Percentiles rank a stretch among this genome's conserved stretches.
Evolutionary conservation across 2,329 filamentous ascomycete genomes (phyloP).

Genomic region (Didymella segeticola): DNA sequence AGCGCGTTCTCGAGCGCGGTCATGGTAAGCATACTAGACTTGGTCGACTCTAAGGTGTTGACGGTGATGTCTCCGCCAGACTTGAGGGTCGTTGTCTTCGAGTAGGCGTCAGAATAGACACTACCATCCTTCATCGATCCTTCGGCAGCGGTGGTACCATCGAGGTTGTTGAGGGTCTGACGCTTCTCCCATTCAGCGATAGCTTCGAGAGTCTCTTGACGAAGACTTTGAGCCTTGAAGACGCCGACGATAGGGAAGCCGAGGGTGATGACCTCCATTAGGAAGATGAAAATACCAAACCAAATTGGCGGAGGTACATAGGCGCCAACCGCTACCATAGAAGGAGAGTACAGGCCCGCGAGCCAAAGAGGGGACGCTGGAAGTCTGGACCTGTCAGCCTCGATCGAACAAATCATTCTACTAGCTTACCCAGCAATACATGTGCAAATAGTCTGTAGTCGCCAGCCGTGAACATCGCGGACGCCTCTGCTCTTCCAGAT

Average conservation of each 20-base stretch:
- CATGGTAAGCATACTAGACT: constrained; percentile 45
- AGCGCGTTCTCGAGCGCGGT: constrained; percentile 43
- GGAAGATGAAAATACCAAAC: constrained; percentile 43
- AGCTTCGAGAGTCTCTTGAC: constrained; percentile 42
- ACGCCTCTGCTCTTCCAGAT: constrained; percentile 45
- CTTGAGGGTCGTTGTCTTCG: constrained; percentile 27
- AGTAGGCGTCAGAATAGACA: constrained; percentile 21
- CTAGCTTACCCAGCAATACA: constrained; percentile 40
- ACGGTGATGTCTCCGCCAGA: constrained; percentile 15
- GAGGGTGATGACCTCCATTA: constrained; percentile 42
- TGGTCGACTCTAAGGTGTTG: constrained; percentile 35
- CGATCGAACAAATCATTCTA: neutral
- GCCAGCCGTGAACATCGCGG: constrained; percentile 43
- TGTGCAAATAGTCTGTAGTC: constrained; percentile 43
- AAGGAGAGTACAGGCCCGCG: constrained; percentile 39
- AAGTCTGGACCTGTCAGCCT: constrained; percentile 24
- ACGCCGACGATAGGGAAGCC: constrained; percentile 41
- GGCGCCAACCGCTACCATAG: constrained; percentile 34
- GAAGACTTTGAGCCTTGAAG: constrained; percentile 35
- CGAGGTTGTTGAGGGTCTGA: constrained; percentile 21
- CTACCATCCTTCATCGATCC: constrained; percentile 22
- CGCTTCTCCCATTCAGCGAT: constrained; percentile 44
- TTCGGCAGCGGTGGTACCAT: constrained; percentile 9
- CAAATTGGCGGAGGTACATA: constrained; percentile 37
- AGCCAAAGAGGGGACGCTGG: constrained; percentile 46